These are phyloP conservation scores for Colletotrichum sp. DNA, from an alignment of 2,329 filamentous ascomycete genomes.

Conservation along the genomic window DNA sequence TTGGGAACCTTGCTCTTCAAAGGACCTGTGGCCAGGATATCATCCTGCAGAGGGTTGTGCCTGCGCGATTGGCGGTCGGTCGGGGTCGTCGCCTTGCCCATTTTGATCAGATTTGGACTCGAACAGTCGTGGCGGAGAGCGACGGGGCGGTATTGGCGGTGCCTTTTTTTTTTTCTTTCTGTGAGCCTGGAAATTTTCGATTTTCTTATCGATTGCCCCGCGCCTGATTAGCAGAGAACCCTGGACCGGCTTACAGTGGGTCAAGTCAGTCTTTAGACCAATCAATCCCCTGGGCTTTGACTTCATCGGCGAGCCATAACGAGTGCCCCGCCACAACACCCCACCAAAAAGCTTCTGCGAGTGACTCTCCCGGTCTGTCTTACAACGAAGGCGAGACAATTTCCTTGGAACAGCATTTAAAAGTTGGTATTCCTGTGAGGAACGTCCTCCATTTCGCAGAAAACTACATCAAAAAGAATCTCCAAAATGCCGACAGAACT, in stretches of 20 bases:
- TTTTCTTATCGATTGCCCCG: slow-evolving; percentile 39
- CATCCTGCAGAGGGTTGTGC: slow-evolving; percentile 91
- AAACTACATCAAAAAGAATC: not conserved
- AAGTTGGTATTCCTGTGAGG: not conserved
- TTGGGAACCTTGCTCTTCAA: slow-evolving; percentile 79
- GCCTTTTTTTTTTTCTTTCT: not conserved
- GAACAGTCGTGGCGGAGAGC: slow-evolving; percentile 2
- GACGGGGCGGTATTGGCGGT: slow-evolving; percentile 5
- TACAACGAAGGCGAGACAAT: slow-evolving; percentile 12
- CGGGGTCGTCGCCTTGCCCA: slow-evolving; percentile 80
- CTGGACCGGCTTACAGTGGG: slow-evolving; percentile 9
- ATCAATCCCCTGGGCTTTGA: slow-evolving; percentile 8
- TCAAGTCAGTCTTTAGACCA: not conserved
- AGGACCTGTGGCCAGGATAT: slow-evolving; percentile 74
- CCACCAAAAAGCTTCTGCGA: slow-evolving; percentile 23
- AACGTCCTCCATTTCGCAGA: not conserved
- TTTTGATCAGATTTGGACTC: slow-evolving; percentile 40
- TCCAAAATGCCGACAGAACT: slow-evolving; percentile 74
- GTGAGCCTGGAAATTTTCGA: slow-evolving; percentile 22
- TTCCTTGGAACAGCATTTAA: not conserved
- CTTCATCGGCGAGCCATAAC: slow-evolving; percentile 18
- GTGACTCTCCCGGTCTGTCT: slow-evolving; percentile 18
- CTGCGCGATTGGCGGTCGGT: slow-evolving; percentile 66
- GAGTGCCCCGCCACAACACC: slow-evolving; percentile 20
- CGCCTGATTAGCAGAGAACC: slow-evolving; percentile 21